Evolutionary conservation across 2,329 filamentous ascomycete species (phyloP).

Genomic region (Pseudogymnoascus sp.): DNA sequence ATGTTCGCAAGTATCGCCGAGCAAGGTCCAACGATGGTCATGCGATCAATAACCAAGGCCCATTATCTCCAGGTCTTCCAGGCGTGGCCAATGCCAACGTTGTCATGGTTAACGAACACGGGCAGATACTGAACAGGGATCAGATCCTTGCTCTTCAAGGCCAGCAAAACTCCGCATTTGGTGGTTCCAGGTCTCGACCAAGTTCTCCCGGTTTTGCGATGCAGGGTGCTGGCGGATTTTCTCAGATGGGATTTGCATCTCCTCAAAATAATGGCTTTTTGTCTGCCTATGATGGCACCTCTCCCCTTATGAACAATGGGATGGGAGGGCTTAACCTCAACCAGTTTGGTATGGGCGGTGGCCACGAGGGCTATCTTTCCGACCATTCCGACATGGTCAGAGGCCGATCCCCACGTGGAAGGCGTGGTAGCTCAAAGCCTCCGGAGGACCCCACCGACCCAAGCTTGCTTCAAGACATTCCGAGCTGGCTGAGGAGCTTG

Average conservation of each 20-base stretch:
- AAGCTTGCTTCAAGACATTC: slow-evolving; percentile 84
- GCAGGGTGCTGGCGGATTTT: slow-evolving; percentile 54
- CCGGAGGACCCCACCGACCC: slow-evolving; percentile 96
- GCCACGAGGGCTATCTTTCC: slow-evolving; percentile 78
- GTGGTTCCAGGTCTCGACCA: slow-evolving; percentile 84
- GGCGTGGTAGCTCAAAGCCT: slow-evolving; percentile 90
- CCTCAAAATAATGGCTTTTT: slow-evolving; percentile 94
- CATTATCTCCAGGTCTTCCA: slow-evolving; percentile 60
- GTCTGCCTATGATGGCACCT: slow-evolving; percentile 72
- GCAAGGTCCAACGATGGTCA: slow-evolving; percentile 80
- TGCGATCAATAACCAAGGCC: slow-evolving; percentile 47
- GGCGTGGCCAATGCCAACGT: slow-evolving; percentile 67
- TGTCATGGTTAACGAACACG: slow-evolving; percentile 91
- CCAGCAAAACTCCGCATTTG: slow-evolving; percentile 63
- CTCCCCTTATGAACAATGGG: slow-evolving; percentile 63
- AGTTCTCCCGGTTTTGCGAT: slow-evolving; percentile 67
- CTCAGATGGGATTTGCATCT: slow-evolving; percentile 66
- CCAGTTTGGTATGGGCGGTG: slow-evolving; percentile 58
- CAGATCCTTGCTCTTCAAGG: slow-evolving; percentile 77
- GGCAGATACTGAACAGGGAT: slow-evolving; percentile 77
- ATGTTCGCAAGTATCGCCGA: slow-evolving; percentile 92
- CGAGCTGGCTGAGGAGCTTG: slow-evolving; percentile 88
- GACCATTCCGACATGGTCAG: slow-evolving; percentile 88
- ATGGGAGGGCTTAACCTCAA: slow-evolving; percentile 65
- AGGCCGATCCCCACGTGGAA: slow-evolving; percentile 83